These are phyloP conservation scores for Pterulicium gracile DNA, from an alignment of 1,284 basidiomycete genomes.

Conservation along the genomic window DNA sequence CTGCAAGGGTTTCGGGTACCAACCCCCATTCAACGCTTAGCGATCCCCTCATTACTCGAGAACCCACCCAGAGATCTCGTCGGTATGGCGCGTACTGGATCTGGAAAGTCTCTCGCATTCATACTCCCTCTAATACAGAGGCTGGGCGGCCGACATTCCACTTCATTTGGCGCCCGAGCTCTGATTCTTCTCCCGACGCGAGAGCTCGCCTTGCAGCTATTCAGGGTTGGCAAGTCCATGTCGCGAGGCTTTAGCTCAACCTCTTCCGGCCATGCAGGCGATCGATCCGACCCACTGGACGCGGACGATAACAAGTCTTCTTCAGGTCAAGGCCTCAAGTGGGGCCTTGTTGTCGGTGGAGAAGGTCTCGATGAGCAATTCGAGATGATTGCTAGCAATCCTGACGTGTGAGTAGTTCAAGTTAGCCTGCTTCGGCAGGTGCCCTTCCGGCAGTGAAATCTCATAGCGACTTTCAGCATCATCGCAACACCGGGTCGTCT, in stretches of 20 bases:
- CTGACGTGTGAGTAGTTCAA: conserved; percentile 92
- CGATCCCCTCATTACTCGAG: conserved; percentile 80
- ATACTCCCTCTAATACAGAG: conserved; percentile 88
- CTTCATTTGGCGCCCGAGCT: conserved; percentile 77
- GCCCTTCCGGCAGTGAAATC: not conserved
- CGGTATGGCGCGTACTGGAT: conserved; percentile 97
- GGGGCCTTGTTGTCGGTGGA: conserved; percentile 94
- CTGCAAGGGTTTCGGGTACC: conserved; percentile 93
- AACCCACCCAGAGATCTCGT: conserved; percentile 90
- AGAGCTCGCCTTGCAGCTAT: conserved; percentile 89
- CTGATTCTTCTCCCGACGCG: conserved; percentile 88
- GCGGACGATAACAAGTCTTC: conserved; percentile 41
- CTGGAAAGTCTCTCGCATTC: conserved; percentile 96
- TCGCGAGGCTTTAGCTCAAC: conserved; percentile 57
- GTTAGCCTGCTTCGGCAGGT: conserved; percentile 12
- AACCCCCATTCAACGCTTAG: conserved; percentile 91
- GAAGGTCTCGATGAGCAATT: conserved; percentile 97
- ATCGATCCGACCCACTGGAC: conserved; percentile 21
- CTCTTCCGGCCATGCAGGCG: conserved; percentile 54
- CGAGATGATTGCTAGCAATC: conserved; percentile 88
- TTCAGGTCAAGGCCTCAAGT: conserved; percentile 66
- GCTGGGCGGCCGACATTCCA: conserved; percentile 73
- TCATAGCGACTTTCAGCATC: conserved; percentile 41
- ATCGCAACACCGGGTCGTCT: conserved; percentile 97
- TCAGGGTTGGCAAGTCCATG: conserved; percentile 92